A percentile compares a stretch with the other conserved stretches of the same genome.
Conservation (phyloP, 2,329 filamentous ascomycete genomes). For the Fusarium concolor region DNA sequence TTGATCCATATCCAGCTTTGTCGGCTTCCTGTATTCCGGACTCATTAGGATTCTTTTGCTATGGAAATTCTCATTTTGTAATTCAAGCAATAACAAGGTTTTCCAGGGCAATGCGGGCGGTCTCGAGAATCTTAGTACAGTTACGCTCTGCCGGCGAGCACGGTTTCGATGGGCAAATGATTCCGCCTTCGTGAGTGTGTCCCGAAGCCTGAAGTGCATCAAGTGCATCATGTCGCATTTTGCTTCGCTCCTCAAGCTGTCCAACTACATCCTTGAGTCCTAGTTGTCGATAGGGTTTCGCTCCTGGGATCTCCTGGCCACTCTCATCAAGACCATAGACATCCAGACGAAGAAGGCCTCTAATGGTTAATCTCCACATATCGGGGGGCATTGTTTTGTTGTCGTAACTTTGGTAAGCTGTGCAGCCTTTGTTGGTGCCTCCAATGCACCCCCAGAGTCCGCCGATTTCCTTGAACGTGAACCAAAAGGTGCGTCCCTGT, state of each 20-base stretch:
- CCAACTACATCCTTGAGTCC: slow-evolving; percentile 67
- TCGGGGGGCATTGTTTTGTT: slow-evolving; percentile 62
- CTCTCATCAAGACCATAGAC: slow-evolving; percentile 63
- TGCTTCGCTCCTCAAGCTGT: slow-evolving; percentile 64
- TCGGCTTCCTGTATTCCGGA: background rate
- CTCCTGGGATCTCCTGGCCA: slow-evolving; percentile 26
- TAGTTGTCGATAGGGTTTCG: slow-evolving; percentile 50
- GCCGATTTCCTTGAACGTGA: slow-evolving; percentile 61
- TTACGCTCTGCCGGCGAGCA: slow-evolving; percentile 52
- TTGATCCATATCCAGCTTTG: background rate
- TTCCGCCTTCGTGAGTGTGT: slow-evolving; percentile 42
- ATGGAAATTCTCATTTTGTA: background rate
- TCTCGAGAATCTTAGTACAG: slow-evolving; percentile 65
- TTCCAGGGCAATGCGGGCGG: slow-evolving; percentile 66
- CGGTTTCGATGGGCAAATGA: slow-evolving; percentile 42
- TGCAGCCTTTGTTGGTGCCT: slow-evolving; percentile 44
- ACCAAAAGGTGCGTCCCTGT: slow-evolving; percentile 56
- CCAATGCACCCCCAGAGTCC: slow-evolving; percentile 59
- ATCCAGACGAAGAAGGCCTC: slow-evolving; percentile 66
- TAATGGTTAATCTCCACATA: slow-evolving; percentile 65
- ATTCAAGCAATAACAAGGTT: slow-evolving; percentile 64
- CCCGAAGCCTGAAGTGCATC: slow-evolving; percentile 60
- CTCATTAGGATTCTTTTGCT: background rate
- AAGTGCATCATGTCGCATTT: slow-evolving; percentile 60
- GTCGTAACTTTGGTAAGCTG: slow-evolving; percentile 50